Evolutionary conservation across 352 stramenopile genomes (phyloP).

Genomic region (Phytophthora tentaculata): DNA sequence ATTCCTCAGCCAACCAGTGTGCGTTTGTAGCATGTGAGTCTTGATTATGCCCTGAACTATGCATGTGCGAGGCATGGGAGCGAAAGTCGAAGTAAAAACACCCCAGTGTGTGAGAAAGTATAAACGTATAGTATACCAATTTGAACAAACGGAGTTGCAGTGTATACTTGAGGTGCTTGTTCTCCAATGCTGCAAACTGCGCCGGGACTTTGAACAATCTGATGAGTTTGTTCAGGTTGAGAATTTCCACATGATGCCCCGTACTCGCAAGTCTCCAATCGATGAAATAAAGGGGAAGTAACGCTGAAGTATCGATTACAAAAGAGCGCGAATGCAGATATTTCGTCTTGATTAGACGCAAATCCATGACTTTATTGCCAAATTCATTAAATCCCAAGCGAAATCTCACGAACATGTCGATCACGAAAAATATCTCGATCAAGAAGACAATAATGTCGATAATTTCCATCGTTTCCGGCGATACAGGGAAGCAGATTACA

Average conservation of each 20-base stretch:
- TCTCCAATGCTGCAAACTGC: conserved; percentile 60
- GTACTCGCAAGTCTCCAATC: conserved; percentile 41
- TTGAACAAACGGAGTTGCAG: conserved; percentile 72
- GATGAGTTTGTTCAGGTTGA: conserved; percentile 76
- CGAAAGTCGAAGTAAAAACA: conserved; percentile 72
- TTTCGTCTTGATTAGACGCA: conserved; percentile 39
- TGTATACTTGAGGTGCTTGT: conserved; percentile 68
- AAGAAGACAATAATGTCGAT: conserved; percentile 42
- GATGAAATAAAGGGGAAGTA: conserved; percentile 58
- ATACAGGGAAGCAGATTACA: conserved; percentile 49
- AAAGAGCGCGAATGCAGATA: conserved; percentile 61
- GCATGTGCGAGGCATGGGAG: conserved; percentile 31
- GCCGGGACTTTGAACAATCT: conserved; percentile 63
- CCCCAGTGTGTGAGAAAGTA: conserved; percentile 61
- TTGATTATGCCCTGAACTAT: conserved; percentile 1
- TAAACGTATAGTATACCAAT: conserved; percentile 77
- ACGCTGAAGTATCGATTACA: conserved; percentile 49
- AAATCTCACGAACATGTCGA: conserved; percentile 63
- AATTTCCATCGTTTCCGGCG: background rate
- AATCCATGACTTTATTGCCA: conserved; percentile 75
- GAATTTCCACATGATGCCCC: conserved; percentile 37
- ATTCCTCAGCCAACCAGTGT: conserved; percentile 43
- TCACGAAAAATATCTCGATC: conserved; percentile 54
- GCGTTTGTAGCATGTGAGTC: conserved; percentile 19
- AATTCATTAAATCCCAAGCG: conserved; percentile 69